These are phyloP conservation scores for Coemansia sp. DNA, from an alignment of 192 early-diverging fungal species.

Conservation along the genomic window DNA sequence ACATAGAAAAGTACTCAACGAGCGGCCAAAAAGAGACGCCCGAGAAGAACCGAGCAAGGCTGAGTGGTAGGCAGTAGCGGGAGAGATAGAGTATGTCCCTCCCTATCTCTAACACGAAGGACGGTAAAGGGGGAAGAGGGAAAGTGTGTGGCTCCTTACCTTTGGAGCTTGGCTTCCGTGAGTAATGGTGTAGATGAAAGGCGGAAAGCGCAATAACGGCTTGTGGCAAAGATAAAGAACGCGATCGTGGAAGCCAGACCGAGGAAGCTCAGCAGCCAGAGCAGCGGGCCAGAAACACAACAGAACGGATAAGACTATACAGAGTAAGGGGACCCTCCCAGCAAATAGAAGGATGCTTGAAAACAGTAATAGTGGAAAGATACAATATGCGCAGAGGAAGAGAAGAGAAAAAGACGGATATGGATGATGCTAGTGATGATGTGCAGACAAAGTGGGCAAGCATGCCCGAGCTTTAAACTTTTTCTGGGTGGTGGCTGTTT, in stretches of 20 bases:
- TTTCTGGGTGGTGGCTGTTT: conserved; percentile 20
- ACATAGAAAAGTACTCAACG: background rate
- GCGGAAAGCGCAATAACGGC: background rate
- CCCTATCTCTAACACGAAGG: background rate
- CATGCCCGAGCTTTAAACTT: conserved; percentile 24
- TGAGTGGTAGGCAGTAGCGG: background rate
- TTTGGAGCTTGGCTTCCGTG: conserved; percentile 8
- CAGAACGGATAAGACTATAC: conserved; percentile 1
- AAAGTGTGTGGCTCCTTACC: background rate
- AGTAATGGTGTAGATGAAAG: background rate
- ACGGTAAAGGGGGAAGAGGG: background rate
- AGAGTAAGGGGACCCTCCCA: background rate
- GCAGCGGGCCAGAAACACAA: background rate
- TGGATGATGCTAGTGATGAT: conserved; percentile 9
- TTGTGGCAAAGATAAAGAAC: background rate
- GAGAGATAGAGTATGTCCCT: background rate
- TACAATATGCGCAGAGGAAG: conserved; percentile 5
- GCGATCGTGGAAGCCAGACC: conserved; percentile 3
- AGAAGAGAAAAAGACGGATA: conserved; percentile 11
- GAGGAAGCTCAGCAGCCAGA: background rate
- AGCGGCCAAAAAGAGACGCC: too few species aligned
- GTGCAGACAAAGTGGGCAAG: conserved; percentile 10
- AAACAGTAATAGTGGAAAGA: background rate
- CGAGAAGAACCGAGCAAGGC: background rate
- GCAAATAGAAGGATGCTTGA: background rate